phyloP scores from a whole-genome alignment of 176 grass and related monocot genomes.

The Leersia perrieri region DNA sequence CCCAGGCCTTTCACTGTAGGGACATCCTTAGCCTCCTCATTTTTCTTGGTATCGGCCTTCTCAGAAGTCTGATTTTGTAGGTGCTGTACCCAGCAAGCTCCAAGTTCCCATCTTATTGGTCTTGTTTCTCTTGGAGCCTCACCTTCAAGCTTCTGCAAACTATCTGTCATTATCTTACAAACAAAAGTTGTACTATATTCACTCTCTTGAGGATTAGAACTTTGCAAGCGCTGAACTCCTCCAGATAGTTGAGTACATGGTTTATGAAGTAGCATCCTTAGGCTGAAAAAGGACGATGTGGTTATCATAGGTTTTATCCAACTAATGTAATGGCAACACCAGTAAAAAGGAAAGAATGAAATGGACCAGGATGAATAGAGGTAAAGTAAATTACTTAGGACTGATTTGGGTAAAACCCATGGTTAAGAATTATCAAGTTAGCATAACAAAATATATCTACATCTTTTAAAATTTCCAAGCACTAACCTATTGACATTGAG shows the following conservation, averaged over 20 bases:
- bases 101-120: constrained; percentile 94
- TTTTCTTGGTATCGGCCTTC: constrained; percentile 75
- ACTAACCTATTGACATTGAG: constrained; percentile 92
- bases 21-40: constrained; percentile 60
- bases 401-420: not conserved
- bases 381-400: constrained; percentile 19
- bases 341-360: not conserved
- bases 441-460: constrained; percentile 6
- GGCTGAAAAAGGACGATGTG: constrained; percentile 49
- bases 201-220: constrained; percentile 48
- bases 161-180: constrained; percentile 65
- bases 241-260: constrained; percentile 42
- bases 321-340: constrained; percentile 4
- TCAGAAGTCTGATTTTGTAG: constrained; percentile 80
- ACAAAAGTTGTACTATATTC: constrained; percentile 48
- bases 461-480: constrained; percentile 9
- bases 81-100: constrained; percentile 98
- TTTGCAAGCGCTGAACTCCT: constrained; percentile 48
- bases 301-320: constrained; percentile 22
- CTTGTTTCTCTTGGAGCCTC: constrained; percentile 55
- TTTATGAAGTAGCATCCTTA: constrained; percentile 91
- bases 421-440: constrained; percentile 1
- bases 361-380: not conserved
- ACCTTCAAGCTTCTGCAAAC: constrained; percentile 72
- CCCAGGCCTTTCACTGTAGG: constrained; percentile 90